These are phyloP conservation scores for Aspergillus neotritici DNA, from an alignment of 2,329 filamentous ascomycete species.

Conservation along the genomic window DNA sequence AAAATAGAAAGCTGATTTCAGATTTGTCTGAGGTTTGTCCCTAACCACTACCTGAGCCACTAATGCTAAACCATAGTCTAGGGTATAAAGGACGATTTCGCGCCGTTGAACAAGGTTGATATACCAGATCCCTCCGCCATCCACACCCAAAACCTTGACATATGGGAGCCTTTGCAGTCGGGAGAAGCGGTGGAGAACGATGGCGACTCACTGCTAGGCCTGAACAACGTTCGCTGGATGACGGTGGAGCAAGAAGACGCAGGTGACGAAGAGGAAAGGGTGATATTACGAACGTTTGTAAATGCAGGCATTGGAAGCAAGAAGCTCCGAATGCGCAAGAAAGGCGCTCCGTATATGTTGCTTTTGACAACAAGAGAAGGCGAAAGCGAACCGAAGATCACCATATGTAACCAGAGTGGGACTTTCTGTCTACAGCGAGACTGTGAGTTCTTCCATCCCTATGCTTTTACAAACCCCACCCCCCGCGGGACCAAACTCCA, in stretches of 20 bases:
- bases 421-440: conserved; percentile 26
- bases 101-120: conserved; percentile 22
- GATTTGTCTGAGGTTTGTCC: conserved; percentile 25
- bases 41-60: neutral
- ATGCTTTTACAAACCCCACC: no score
- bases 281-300: conserved; percentile 27
- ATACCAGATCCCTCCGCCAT: conserved; percentile 20
- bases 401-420: conserved; percentile 30
- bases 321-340: conserved; percentile 26
- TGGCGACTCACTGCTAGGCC: conserved; percentile 11
- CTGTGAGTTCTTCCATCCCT: conserved; percentile 14
- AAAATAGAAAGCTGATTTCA: conserved; percentile 27
- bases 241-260: conserved; percentile 28
- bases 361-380: conserved; percentile 25
- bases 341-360: conserved; percentile 30
- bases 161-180: conserved; percentile 28
- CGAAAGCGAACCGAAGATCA: conserved; percentile 29
- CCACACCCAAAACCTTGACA: conserved; percentile 20
- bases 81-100: conserved; percentile 25
- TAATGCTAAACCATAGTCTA: conserved; percentile 5
- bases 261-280: conserved; percentile 26
- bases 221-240: conserved; percentile 25
- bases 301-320: conserved; percentile 29
- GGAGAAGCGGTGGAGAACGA: conserved; percentile 19
- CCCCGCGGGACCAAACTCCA: neutral